Evolutionary conservation across 2,329 filamentous ascomycete genomes (phyloP), one percentile per base, ranked within the genome.

Genomic region (Seiridium cupressi): DNA sequence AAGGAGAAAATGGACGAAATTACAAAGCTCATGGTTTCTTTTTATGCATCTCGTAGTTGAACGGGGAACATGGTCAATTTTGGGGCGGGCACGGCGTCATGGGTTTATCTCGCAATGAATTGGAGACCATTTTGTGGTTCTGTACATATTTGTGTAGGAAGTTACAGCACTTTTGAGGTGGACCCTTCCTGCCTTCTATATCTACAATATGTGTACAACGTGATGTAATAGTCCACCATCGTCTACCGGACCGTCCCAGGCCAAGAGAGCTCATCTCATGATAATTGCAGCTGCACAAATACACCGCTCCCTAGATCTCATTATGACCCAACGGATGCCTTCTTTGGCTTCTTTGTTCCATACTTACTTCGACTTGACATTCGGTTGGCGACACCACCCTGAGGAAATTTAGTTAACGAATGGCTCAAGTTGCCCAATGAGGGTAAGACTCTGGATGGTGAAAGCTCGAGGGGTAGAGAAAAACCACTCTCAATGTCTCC

Each of bases 271-370:
- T 26, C 18, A 26, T 26, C 18, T 26, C 18, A 26, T 26, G 18
- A 26, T 26, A 26, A 26, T 26, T 26, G 18, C 18, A 26, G 18
- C 18, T 26, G 18, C 18, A 26, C 18, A 26, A 26, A 26, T 26
- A 26, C 18, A 26, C 18, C 18, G 1, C 2, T 26, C 18, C 18
- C 18, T 26, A 26, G 38, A 42, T 7, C 38, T 26, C 10, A 5
- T 51, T 65, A 68, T 59, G 67, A 72, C 63, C 82, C 80, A 44
- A 86, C 80, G 0, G 83, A 82, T 31, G 89, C 88, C 75, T 88
- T 88, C 89, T 98, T 98, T 0, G 95, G 94, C 82, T 97, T 98
- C 88, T 99, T 99, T 55, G 95, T 96, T 62, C 95, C 95, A 73
- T 97, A 99, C 79, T 99, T 99, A 71, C 93, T 97, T 70, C 95